Evolutionary conservation across 2,329 filamentous ascomycete species (phyloP).

Genomic region (Coniochaeta ligniaria): DNA sequence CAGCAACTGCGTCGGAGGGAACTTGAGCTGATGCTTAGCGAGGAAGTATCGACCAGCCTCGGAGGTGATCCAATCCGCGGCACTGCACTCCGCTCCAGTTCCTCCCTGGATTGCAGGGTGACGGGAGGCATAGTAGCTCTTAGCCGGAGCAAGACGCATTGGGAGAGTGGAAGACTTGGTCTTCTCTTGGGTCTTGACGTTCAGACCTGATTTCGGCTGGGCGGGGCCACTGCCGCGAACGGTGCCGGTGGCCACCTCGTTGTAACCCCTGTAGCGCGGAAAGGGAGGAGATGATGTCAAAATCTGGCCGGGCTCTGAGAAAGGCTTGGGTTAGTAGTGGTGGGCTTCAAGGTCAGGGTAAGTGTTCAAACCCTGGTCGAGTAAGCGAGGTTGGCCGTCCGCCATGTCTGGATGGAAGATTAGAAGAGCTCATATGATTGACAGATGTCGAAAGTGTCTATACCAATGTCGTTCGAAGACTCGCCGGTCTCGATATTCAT

Average conservation of each 20-base stretch:
- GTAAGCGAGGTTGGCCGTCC: background rate
- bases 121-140: background rate
- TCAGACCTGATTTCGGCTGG: background rate
- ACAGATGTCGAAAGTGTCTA: background rate
- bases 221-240: background rate
- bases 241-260: background rate
- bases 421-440: background rate
- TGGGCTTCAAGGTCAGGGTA: background rate
- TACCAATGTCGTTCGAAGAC: background rate
- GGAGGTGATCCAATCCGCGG: background rate
- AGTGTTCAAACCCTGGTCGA: background rate
- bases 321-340: background rate
- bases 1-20: background rate
- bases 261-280: background rate
- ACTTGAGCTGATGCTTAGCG: background rate
- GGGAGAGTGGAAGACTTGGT: background rate
- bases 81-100: background rate
- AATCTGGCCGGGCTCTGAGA: background rate
- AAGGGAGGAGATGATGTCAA: background rate
- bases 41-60: background rate
- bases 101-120: background rate
- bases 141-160: background rate
- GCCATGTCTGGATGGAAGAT: background rate
- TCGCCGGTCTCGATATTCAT: background rate
- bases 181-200: background rate